phyloP scores from a whole-genome alignment of 495 filamentous ascomycete species.

The Poronia punctata region DNA sequence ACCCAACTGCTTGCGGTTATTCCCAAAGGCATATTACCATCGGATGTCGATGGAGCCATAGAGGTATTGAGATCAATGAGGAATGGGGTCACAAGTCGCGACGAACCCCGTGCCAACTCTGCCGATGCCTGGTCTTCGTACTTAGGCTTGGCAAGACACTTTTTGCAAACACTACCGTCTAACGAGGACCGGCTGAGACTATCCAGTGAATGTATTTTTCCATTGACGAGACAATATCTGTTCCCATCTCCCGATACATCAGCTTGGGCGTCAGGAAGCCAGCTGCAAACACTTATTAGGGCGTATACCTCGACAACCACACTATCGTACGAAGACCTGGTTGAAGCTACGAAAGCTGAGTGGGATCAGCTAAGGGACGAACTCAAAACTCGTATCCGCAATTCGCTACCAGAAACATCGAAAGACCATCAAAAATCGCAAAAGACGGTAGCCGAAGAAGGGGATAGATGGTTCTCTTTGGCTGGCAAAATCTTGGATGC shows the following conservation, averaged over 20 bases:
- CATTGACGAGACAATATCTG: conserved; percentile 33
- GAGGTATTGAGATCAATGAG: conserved; percentile 58
- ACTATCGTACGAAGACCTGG: conserved; percentile 28
- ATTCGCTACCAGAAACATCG: conserved; percentile 70
- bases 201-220: conserved; percentile 38
- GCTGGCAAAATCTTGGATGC: conserved; percentile 39
- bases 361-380: conserved; percentile 51
- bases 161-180: conserved; percentile 32
- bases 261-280: conserved; percentile 24
- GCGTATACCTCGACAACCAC: conserved; percentile 27
- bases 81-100: conserved; percentile 60
- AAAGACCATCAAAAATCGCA: conserved; percentile 68
- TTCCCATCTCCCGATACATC: conserved; percentile 30
- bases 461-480: conserved; percentile 56
- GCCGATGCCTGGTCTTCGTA: conserved; percentile 67
- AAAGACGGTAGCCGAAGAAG: conserved; percentile 51
- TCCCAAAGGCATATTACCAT: conserved; percentile 40
- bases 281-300: conserved; percentile 23
- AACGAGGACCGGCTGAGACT: conserved; percentile 25
- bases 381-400: conserved; percentile 55
- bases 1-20: conserved; percentile 52
- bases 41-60: conserved; percentile 36
- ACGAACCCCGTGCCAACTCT: conserved; percentile 63
- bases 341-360: conserved; percentile 28
- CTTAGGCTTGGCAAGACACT: conserved; percentile 46